Percentiles rank a stretch among this genome's conserved stretches.
These are phyloP conservation scores for Orbilia brochopaga DNA, from an alignment of 2,329 filamentous ascomycete species.

Conservation along the genomic window DNA sequence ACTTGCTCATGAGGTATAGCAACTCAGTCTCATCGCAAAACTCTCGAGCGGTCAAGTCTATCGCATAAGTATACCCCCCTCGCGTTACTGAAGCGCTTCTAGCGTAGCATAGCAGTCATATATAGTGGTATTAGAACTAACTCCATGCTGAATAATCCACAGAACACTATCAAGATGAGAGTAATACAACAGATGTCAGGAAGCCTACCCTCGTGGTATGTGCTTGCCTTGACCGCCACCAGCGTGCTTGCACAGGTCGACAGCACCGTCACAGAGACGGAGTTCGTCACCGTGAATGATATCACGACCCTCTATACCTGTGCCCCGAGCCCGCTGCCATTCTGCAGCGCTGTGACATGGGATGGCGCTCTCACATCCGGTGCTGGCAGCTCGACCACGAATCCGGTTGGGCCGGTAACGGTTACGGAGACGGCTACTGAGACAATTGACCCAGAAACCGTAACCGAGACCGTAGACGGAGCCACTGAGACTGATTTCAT, in stretches of 20 bases:
- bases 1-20: too few species aligned
- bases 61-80: too few species aligned
- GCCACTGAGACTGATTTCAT: constrained; percentile 7
- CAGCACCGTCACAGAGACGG: constrained; percentile 2
- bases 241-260: constrained; percentile 2
- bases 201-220: constrained; percentile 9
- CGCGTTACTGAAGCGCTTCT: too few species aligned
- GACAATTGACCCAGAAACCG: constrained; percentile 2
- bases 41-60: too few species aligned
- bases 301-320: constrained; percentile 21
- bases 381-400: not conserved
- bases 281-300: constrained; percentile 17
- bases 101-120: too few species aligned
- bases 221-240: not conserved
- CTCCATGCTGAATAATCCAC: too few species aligned
- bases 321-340: not conserved
- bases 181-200: not conserved
- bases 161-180: not conserved
- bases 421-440: constrained; percentile 9
- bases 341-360: constrained; percentile 17
- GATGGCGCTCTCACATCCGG: not conserved
- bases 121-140: too few species aligned
- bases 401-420: not conserved
- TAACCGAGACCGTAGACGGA: constrained; percentile 2
- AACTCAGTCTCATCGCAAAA: too few species aligned